Evolutionary conservation across 2,329 filamentous ascomycete genomes (phyloP).

Genomic region (Aspergillus brunneoviolaceus): DNA sequence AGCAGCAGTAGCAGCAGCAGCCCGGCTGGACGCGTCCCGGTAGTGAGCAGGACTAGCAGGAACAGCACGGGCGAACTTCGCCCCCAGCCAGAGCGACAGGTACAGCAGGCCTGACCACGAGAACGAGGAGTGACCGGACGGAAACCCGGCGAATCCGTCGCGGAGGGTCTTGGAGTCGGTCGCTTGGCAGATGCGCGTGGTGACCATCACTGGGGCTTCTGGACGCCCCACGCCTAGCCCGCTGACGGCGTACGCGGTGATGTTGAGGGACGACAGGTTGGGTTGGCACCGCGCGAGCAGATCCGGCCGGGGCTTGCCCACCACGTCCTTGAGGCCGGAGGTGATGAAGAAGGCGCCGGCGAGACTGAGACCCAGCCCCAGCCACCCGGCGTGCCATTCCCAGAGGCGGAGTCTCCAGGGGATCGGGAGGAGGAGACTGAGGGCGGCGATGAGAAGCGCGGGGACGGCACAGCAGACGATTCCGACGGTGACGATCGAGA

Average conservation of each 20-base stretch:
- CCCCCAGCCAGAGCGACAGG: background rate
- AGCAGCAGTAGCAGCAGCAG: no score
- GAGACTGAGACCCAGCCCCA: background rate
- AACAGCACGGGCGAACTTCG: background rate
- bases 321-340: slow-evolving; percentile 3
- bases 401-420: slow-evolving; percentile 1
- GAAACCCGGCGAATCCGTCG: background rate
- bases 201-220: no score
- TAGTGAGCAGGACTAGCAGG: no score
- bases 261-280: background rate
- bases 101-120: slow-evolving; percentile 3
- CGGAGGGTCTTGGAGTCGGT: no score
- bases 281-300: slow-evolving; percentile 3
- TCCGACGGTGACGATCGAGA: background rate
- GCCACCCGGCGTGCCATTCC: background rate
- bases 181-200: no score
- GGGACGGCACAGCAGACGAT: slow-evolving; percentile 1
- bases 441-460: slow-evolving; percentile 6
- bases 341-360: slow-evolving; percentile 6
- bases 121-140: slow-evolving; percentile 1
- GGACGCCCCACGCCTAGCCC: no score
- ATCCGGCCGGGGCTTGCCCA: slow-evolving; percentile 3
- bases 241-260: no score
- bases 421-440: background rate
- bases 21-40: no score